Conservation (phyloP, 2,329 filamentous ascomycete genomes). For the Rhynchosporium agropyri region DNA sequence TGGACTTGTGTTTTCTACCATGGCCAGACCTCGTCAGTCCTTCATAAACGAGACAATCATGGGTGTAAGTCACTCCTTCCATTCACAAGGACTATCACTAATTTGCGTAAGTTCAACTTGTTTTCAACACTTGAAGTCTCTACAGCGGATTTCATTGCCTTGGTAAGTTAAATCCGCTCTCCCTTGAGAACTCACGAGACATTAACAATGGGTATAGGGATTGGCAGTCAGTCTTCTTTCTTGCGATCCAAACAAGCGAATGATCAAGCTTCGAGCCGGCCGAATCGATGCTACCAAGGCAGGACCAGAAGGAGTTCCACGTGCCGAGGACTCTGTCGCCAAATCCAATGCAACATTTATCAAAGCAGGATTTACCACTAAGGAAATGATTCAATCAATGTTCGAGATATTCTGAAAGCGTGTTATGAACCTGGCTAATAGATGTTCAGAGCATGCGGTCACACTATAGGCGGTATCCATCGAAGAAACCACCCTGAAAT, state of each 20-base stretch:
- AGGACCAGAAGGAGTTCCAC: conserved; percentile 32
- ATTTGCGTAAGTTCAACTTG: conserved; percentile 18
- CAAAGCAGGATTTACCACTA: conserved; percentile 32
- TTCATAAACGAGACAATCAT: conserved; percentile 14
- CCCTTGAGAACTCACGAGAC: conserved; percentile 4
- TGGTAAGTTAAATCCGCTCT: conserved; percentile 19
- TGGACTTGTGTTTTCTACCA: conserved; percentile 48
- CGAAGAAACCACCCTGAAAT: conserved; percentile 23
- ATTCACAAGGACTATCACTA: background rate
- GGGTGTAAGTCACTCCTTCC: background rate
- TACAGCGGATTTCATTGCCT: conserved; percentile 32
- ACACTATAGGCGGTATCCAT: conserved; percentile 25
- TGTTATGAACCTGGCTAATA: background rate
- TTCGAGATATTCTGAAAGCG: conserved; percentile 13
- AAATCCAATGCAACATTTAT: conserved; percentile 28
- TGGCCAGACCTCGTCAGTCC: conserved; percentile 5
- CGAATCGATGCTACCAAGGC: conserved; percentile 33
- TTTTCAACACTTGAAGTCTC: conserved; percentile 21
- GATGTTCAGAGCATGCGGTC: conserved; percentile 20
- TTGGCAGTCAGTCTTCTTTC: conserved; percentile 20
- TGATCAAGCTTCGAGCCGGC: conserved; percentile 30
- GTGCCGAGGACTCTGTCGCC: conserved; percentile 24
- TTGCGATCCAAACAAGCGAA: conserved; percentile 21
- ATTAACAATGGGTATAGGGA: conserved; percentile 12
- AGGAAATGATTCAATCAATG: conserved; percentile 32